A percentile compares a stretch with the other conserved stretches of the same genome.
phyloP scores from a whole-genome alignment of 1,139 yeast genomes.

The Sugiyamaella neomexicana region DNA sequence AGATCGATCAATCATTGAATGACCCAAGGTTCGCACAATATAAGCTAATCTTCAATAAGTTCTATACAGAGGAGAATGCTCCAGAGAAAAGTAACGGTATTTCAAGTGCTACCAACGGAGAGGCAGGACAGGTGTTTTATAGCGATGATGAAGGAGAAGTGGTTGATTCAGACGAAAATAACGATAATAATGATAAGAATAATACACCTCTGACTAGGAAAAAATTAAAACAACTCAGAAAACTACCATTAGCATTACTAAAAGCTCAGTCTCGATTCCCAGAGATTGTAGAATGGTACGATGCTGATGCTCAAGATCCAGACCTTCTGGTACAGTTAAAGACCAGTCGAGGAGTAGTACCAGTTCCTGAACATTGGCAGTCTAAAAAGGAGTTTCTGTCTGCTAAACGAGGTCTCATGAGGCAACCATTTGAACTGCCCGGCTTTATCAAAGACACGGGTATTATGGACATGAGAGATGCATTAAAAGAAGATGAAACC shows the following conservation, averaged over 20 bases:
- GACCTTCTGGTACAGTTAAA: conserved; percentile 63
- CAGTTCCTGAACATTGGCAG: conserved; percentile 86
- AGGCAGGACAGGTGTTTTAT: conserved; percentile 39
- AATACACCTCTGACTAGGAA: conserved; percentile 38
- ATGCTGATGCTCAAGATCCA: conserved; percentile 84
- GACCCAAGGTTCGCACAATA: conserved; percentile 48
- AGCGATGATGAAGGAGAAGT: conserved; percentile 41
- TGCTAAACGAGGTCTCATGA: conserved; percentile 66
- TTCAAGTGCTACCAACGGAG: neutral
- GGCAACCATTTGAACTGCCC: conserved; percentile 75
- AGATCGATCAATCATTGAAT: conserved; percentile 26
- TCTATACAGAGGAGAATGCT: conserved; percentile 36
- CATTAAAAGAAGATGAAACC: conserved; percentile 50
- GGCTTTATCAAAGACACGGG: conserved; percentile 79
- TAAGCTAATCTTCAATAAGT: conserved; percentile 47
- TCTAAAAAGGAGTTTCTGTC: conserved; percentile 77
- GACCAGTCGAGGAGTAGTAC: conserved; percentile 63
- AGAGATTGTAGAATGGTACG: conserved; percentile 81
- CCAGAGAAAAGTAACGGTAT: conserved; percentile 20
- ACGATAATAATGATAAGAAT: conserved; percentile 21
- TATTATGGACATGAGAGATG: conserved; percentile 80
- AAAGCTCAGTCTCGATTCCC: conserved; percentile 65
- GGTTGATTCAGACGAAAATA: conserved; percentile 28
- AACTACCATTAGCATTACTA: conserved; percentile 66
- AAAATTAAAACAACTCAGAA: conserved; percentile 52